These are phyloP conservation scores for Xylaria telfairii DNA, from an alignment of 495 filamentous ascomycete genomes.

Conservation along the genomic window DNA sequence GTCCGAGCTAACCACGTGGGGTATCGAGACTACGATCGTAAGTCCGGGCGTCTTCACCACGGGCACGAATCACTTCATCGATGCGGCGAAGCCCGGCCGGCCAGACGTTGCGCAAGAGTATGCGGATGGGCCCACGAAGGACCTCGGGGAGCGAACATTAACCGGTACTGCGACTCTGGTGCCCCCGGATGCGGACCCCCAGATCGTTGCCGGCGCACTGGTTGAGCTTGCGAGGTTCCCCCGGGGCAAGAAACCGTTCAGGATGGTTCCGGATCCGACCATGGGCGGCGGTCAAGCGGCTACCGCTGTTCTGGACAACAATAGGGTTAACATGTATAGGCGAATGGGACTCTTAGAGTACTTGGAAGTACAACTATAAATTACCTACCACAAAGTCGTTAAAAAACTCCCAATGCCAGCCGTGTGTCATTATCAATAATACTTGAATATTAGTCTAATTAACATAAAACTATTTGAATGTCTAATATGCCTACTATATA, in stretches of 20 bases:
- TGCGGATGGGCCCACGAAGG: conserved; percentile 25
- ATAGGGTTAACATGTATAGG: conserved; percentile 24
- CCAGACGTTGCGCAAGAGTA: conserved; percentile 19
- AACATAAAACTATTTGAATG: neutral
- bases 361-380: conserved; percentile 19
- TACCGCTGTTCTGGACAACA: conserved; percentile 22
- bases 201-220: conserved; percentile 26
- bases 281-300: conserved; percentile 19
- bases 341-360: conserved; percentile 20
- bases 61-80: conserved; percentile 27
- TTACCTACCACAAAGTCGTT: neutral
- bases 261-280: conserved; percentile 23
- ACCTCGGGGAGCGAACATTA: conserved; percentile 20
- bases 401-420: neutral
- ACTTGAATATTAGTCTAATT: neutral
- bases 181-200: conserved; percentile 26
- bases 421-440: neutral
- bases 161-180: conserved; percentile 6
- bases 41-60: conserved; percentile 26
- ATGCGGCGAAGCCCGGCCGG: conserved; percentile 21
- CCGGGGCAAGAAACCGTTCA: conserved; percentile 29
- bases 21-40: conserved; percentile 29
- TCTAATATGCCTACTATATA: neutral
- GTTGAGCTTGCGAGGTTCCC: conserved; percentile 26
- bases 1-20: conserved; percentile 24